Evolutionary conservation across 2,329 filamentous ascomycete species (phyloP).

Genomic region (Neocucurbitaria cava): DNA sequence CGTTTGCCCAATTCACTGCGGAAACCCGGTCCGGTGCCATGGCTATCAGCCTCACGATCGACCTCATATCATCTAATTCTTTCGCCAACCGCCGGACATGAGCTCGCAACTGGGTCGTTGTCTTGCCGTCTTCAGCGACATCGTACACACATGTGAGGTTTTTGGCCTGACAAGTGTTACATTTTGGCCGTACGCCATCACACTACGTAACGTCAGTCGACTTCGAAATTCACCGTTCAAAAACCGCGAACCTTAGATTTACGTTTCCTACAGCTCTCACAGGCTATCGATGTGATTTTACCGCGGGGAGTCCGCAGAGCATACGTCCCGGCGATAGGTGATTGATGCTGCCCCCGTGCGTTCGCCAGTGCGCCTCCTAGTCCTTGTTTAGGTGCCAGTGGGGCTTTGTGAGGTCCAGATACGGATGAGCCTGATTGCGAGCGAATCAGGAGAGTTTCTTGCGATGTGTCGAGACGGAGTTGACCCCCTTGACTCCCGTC

Average conservation of each 20-base stretch:
- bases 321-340: slow-evolving; percentile 46
- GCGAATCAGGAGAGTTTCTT: slow-evolving; percentile 37
- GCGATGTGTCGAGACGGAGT: slow-evolving; percentile 41
- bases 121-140: slow-evolving; percentile 49
- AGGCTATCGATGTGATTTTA: slow-evolving; percentile 50
- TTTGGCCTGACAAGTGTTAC: slow-evolving; percentile 49
- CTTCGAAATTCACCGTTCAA: too few species aligned
- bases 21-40: slow-evolving; percentile 44
- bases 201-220: slow-evolving; percentile 35
- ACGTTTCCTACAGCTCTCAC: slow-evolving; percentile 48
- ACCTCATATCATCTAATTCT: slow-evolving; percentile 50
- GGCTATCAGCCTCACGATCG: slow-evolving; percentile 43
- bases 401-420: slow-evolving; percentile 41
- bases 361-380: slow-evolving; percentile 39
- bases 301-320: slow-evolving; percentile 46
- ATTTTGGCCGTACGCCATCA: slow-evolving; percentile 48
- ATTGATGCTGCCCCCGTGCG: slow-evolving; percentile 42
- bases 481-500: slow-evolving; percentile 32
- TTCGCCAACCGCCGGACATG: slow-evolving; percentile 47
- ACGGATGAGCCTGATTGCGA: slow-evolving; percentile 34
- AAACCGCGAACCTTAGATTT: slow-evolving; percentile 45
- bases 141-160: slow-evolving; percentile 48
- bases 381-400: slow-evolving; percentile 47
- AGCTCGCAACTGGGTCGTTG: slow-evolving; percentile 46
- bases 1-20: slow-evolving; percentile 44